Evolutionary conservation across 306 rosid species (phyloP).

Genomic region (Fragaria ananassa): DNA sequence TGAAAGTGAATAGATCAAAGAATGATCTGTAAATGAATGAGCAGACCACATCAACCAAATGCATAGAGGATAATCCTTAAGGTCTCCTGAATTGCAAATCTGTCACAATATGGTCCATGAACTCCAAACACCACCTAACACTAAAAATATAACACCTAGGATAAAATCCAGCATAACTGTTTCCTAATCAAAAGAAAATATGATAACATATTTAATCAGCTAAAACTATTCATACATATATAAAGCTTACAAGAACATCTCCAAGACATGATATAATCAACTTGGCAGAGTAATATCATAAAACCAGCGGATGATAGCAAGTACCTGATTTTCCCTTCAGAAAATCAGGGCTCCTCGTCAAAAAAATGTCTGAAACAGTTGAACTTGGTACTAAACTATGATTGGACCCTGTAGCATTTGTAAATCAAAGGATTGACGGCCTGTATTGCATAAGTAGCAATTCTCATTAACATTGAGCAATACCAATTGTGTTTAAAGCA

Average conservation of each 20-base stretch:
- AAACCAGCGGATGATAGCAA: not conserved
- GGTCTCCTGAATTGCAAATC: not conserved
- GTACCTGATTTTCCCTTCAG: constrained; percentile 23
- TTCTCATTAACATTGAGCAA: not conserved
- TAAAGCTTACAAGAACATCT: not conserved
- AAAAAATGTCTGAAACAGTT: constrained; percentile 13
- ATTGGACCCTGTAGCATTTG: not conserved
- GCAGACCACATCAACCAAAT: not conserved
- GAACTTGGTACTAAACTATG: constrained; percentile 14
- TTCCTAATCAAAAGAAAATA: not conserved
- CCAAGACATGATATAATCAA: not conserved
- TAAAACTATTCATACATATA: not conserved
- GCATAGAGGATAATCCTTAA: not conserved
- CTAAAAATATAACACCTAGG: not conserved
- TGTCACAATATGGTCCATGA: not conserved
- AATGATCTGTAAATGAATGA: not conserved
- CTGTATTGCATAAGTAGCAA: not conserved
- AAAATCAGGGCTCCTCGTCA: constrained; percentile 4
- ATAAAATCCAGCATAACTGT: no score
- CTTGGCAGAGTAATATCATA: not conserved
- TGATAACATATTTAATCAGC: not conserved
- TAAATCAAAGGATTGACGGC: not conserved
- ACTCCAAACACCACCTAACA: not conserved
- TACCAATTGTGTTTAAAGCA: not conserved
- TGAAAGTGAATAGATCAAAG: not conserved